Percentiles rank a stretch among this genome's conserved stretches.
phyloP scores from a whole-genome alignment of 768 basidiomycete species.

The Macrolepiota albuminosa region DNA sequence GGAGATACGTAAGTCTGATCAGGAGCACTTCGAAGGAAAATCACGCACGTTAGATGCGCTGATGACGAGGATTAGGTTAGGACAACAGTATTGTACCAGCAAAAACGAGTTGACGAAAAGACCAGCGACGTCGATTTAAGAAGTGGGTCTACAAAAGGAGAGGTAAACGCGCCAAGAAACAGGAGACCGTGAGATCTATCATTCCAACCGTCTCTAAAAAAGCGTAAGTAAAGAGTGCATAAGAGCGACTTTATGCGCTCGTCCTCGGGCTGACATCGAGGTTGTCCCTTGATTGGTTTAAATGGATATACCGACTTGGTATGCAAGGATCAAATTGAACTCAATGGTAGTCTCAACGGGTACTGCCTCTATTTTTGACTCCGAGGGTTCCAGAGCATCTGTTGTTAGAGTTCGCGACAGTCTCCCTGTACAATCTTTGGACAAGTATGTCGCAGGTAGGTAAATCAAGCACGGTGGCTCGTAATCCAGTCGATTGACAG shows the following conservation, averaged over 20 bases:
- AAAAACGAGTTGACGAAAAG: conserved; percentile 57
- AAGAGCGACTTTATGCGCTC: conserved; percentile 5
- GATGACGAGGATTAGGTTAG: conserved; percentile 20
- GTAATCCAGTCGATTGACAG: neutral
- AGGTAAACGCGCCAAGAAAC: conserved; percentile 40
- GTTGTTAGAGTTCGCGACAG: conserved; percentile 2
- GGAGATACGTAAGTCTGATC: neutral
- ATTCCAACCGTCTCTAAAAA: conserved; percentile 35
- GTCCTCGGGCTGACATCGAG: neutral
- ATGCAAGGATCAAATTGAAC: neutral
- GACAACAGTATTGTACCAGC: conserved; percentile 33
- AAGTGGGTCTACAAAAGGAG: conserved; percentile 69
- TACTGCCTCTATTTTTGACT: neutral
- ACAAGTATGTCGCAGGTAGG: conserved; percentile 1
- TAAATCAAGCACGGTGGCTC: neutral
- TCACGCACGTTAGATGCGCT: conserved; percentile 23
- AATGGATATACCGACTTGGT: neutral
- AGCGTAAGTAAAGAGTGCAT: conserved; percentile 37
- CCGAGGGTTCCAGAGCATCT: neutral
- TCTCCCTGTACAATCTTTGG: conserved; percentile 8
- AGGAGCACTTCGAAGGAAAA: neutral
- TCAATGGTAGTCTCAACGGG: neutral
- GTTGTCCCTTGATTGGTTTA: neutral
- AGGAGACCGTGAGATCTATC: conserved; percentile 23
- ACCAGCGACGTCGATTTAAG: conserved; percentile 46